Base-by-base conservation (phyloP, 2,329 filamentous ascomycete genomes). In the Fusarium sublunatum region DNA sequence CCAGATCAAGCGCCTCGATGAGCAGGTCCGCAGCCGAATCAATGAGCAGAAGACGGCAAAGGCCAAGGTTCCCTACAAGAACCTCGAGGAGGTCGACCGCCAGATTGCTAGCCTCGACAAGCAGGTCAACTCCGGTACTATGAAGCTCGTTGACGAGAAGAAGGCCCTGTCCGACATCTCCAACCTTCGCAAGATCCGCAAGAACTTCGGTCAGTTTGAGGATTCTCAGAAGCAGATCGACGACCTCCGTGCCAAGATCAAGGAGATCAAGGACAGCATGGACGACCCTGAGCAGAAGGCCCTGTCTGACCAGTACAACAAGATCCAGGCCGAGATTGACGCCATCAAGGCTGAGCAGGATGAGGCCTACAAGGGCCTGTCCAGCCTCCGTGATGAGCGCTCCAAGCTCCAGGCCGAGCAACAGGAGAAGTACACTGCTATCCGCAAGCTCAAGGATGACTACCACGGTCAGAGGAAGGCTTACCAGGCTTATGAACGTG, bases 81-180 rank as follows among this genome's bases (percentile, higher is more conserved):
- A 83, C 70, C 86, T 87, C 51, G 93, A 97, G 55, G 95, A 98
- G 64, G 82, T 99, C 66, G 92, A 98, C 76, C 83, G 84, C 64
- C 88, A 95, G 78, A 95, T 98, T 70, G 85, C 86, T 58, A 83
- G 83, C 48, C 87, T 97, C 50, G 91, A 97, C 68, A 89, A 89
- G 78, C 86, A 94, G 76, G 93, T 98, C 70, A 91, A 96, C 76
- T 86, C 88, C 32, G 94, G 94, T 65, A 90, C 86, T 76, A 93
- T 99, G 90, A 96, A 93, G 81, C 83, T 99, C 47, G 95, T 98
- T 10, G 95, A 99, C 71, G 95, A 98, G 86, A 96, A 92, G 84
- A 98, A 97, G 86, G 89, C 92, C 8, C 84, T 98, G 19, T 81
- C 86, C 46, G 92, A 97, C 72, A 89, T 97, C 70, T 91, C 90